Percentiles rank a stretch among this genome's conserved stretches.
These are phyloP conservation scores for Cladosporium sp. DNA, from an alignment of 2,329 filamentous ascomycete species.

Conservation along the genomic window DNA sequence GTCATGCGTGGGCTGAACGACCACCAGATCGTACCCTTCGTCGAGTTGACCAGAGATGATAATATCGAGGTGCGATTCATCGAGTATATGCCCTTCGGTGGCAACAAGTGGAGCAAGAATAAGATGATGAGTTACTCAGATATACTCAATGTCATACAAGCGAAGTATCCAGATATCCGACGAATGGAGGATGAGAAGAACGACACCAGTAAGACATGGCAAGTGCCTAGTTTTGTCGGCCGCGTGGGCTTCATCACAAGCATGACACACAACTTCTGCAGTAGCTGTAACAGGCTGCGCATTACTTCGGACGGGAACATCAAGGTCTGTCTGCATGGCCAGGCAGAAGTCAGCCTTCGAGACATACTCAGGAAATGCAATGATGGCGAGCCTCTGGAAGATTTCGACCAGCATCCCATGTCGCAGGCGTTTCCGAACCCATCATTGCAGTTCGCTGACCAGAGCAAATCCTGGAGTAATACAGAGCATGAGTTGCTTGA, in stretches of 20 bases:
- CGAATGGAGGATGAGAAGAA: slow-evolving; percentile 76
- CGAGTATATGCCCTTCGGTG: slow-evolving; percentile 99
- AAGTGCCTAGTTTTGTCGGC: slow-evolving; percentile 82
- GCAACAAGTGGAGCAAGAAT: slow-evolving; percentile 88
- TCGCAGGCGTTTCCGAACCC: slow-evolving; percentile 10
- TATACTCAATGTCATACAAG: slow-evolving; percentile 79
- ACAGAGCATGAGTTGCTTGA: slow-evolving; percentile 62
- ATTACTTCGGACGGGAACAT: slow-evolving; percentile 95
- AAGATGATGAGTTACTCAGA: slow-evolving; percentile 92
- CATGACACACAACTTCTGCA: slow-evolving; percentile 99
- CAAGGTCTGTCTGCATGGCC: slow-evolving; percentile 95
- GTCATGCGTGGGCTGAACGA: slow-evolving; percentile 96
- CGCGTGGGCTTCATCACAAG: slow-evolving; percentile 94
- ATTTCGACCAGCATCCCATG: slow-evolving; percentile 70
- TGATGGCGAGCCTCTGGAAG: slow-evolving; percentile 73
- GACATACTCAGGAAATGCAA: slow-evolving; percentile 81
- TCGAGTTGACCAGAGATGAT: slow-evolving; percentile 80
- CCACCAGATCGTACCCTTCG: slow-evolving; percentile 80
- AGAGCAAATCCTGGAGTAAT: slow-evolving; percentile 46
- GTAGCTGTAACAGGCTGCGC: slow-evolving; percentile 86
- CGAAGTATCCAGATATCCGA: slow-evolving; percentile 65
- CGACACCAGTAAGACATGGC: slow-evolving; percentile 94
- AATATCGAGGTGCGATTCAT: slow-evolving; percentile 95
- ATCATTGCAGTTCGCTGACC: slow-evolving; percentile 46
- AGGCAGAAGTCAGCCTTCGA: slow-evolving; percentile 84